Percentiles rank a stretch among this genome's conserved stretches.
Conservation (phyloP, 2,329 filamentous ascomycete genomes). For the Sporothrix dimorphospora region DNA sequence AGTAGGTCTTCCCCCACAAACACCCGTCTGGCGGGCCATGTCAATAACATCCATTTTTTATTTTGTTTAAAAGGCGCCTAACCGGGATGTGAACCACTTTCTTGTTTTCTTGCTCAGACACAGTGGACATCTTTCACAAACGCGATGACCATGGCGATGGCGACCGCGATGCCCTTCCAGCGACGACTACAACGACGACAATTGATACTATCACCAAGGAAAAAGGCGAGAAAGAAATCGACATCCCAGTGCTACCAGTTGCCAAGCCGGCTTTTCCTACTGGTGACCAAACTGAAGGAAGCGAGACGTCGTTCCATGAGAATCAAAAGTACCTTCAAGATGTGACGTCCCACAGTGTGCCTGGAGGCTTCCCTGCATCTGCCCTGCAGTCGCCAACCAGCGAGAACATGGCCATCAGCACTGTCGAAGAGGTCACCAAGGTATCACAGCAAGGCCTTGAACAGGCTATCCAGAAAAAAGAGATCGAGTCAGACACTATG, state of each 20-base stretch:
- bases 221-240: not conserved
- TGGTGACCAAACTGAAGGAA: not conserved
- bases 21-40: slow-evolving; percentile 13
- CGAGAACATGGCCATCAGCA: not conserved
- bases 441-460: not conserved
- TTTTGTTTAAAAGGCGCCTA: slow-evolving; percentile 13
- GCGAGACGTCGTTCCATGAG: not conserved
- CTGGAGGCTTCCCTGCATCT: not conserved
- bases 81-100: slow-evolving; percentile 2
- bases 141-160: slow-evolving; percentile 26
- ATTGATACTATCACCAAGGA: not conserved
- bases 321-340: not conserved
- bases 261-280: not conserved
- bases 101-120: not conserved
- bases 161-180: slow-evolving; percentile 21
- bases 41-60: slow-evolving; percentile 10
- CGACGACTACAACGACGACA: not conserved
- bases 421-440: not conserved
- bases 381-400: slow-evolving; percentile 5
- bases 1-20: slow-evolving; percentile 2
- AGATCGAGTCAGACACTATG: not conserved
- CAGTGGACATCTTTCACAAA: slow-evolving; percentile 14
- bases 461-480: not conserved
- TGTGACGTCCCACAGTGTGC: not conserved
- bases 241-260: not conserved